phyloP scores from a whole-genome alignment of 495 filamentous ascomycete species.

The Neurospora intermedia region DNA sequence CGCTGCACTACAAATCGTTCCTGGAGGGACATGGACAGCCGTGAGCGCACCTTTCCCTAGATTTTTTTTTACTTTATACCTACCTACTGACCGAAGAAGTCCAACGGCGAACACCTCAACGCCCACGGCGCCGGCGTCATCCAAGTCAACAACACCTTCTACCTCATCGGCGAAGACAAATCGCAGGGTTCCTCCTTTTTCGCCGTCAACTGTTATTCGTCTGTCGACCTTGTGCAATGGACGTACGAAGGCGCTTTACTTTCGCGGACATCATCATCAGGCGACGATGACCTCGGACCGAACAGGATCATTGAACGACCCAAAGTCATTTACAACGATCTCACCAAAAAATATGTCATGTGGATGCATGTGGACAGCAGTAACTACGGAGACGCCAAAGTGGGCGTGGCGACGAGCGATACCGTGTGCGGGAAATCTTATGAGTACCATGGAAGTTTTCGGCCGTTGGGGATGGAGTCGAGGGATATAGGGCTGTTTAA shows the following conservation, averaged over 20 bases:
- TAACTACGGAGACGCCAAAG: conserved; percentile 52
- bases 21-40: conserved; percentile 41
- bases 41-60: no score
- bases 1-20: conserved; percentile 29
- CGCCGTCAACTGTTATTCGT: conserved; percentile 49
- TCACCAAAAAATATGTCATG: conserved; percentile 42
- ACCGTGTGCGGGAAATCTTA: conserved; percentile 48
- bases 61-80: no score
- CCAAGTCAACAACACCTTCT: conserved; percentile 44
- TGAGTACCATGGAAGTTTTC: conserved; percentile 22
- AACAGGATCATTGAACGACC: conserved; percentile 54
- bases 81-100: conserved; percentile 10
- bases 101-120: conserved; percentile 48
- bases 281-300: conserved; percentile 54
- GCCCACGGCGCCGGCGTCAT: conserved; percentile 48
- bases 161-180: conserved; percentile 60
- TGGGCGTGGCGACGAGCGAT: conserved; percentile 49
- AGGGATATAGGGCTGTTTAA: conserved; percentile 55
- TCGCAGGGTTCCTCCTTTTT: conserved; percentile 45
- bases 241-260: conserved; percentile 46
- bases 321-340: conserved; percentile 51
- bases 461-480: conserved; percentile 42
- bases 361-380: conserved; percentile 59
- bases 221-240: conserved; percentile 52
- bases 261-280: conserved; percentile 29